Conservation (phyloP, 495 filamentous ascomycete species). For the Penicillium ochrochloron region DNA sequence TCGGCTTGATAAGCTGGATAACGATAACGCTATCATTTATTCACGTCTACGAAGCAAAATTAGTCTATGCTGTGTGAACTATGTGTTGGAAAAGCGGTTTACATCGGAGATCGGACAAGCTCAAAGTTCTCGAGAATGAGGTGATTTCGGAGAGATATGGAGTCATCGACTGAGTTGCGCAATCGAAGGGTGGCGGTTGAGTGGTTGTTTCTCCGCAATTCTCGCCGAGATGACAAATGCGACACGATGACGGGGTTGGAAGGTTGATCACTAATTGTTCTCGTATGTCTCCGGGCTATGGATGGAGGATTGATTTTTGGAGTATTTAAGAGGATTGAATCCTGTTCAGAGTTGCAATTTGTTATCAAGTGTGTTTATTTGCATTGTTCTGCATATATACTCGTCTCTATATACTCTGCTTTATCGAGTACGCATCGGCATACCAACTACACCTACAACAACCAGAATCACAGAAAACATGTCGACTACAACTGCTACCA, state of each 20-base stretch:
- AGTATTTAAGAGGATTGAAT: conserved; percentile 1
- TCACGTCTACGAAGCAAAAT: neutral
- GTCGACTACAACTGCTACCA: conserved; percentile 17
- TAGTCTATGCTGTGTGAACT: neutral
- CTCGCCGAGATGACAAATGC: conserved; percentile 29
- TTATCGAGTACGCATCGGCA: neutral
- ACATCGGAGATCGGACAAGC: neutral
- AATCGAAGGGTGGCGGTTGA: conserved; percentile 7
- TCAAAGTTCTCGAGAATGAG: conserved; percentile 10
- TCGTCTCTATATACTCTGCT: neutral
- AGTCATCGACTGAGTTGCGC: conserved; percentile 13
- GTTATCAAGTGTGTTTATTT: neutral
- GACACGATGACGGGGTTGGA: neutral
- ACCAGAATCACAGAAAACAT: conserved; percentile 8
- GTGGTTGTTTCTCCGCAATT: conserved; percentile 21
- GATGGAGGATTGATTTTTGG: neutral
- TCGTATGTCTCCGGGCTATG: neutral
- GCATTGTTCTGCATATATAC: neutral
- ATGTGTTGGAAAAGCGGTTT: neutral
- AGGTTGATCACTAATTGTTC: conserved; percentile 24
- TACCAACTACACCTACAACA: neutral
- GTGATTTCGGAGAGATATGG: conserved; percentile 19
- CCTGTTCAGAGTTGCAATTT: neutral
- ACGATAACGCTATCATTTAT: neutral
- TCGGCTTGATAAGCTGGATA: conserved; percentile 10